Conservation (phyloP, 2,329 filamentous ascomycete genomes). For the Aspergillus glaucus region DNA sequence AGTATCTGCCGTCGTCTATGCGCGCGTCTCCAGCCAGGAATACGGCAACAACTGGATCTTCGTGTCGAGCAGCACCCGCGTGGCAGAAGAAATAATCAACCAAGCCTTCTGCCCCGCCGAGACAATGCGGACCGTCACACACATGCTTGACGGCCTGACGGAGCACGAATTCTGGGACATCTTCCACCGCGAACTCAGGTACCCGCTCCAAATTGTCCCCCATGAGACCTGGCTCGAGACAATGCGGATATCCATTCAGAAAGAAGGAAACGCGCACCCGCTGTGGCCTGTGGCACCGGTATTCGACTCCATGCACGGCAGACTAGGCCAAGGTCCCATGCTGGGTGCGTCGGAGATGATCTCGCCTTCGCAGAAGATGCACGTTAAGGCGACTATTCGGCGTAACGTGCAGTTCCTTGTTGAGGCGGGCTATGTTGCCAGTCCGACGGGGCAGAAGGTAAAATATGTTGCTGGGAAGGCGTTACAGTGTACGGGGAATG, state of each 20-base stretch:
- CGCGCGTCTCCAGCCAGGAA: constrained; percentile 3
- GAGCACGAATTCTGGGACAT: constrained; percentile 12
- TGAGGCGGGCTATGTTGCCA: constrained; percentile 8
- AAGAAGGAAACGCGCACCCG: constrained; percentile 1
- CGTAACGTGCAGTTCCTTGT: constrained; percentile 10
- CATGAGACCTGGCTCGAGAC: constrained; percentile 5
- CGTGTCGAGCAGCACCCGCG: constrained; percentile 5
- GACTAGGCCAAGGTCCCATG: neutral
- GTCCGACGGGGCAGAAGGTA: constrained; percentile 10
- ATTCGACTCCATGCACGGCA: constrained; percentile 6
- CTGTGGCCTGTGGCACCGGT: constrained; percentile 9
- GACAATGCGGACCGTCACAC: constrained; percentile 3
- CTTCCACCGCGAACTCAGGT: constrained; percentile 7
- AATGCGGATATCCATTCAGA: constrained; percentile 4
- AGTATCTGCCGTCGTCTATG: constrained; percentile 6
- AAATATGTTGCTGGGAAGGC: constrained; percentile 11
- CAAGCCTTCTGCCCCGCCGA: constrained; percentile 8
- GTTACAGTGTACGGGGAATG: constrained; percentile 9
- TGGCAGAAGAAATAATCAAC: constrained; percentile 8
- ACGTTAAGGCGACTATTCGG: constrained; percentile 8
- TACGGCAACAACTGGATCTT: constrained; percentile 9
- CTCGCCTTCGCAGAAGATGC: constrained; percentile 8
- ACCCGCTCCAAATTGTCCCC: constrained; percentile 2
- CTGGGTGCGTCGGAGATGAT: neutral
- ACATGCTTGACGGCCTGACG: constrained; percentile 7